Percentiles rank a stretch among this genome's conserved stretches.
phyloP scores from a whole-genome alignment of 192 early-diverging fungal species.

The Entophlyctis helioformis region DNA sequence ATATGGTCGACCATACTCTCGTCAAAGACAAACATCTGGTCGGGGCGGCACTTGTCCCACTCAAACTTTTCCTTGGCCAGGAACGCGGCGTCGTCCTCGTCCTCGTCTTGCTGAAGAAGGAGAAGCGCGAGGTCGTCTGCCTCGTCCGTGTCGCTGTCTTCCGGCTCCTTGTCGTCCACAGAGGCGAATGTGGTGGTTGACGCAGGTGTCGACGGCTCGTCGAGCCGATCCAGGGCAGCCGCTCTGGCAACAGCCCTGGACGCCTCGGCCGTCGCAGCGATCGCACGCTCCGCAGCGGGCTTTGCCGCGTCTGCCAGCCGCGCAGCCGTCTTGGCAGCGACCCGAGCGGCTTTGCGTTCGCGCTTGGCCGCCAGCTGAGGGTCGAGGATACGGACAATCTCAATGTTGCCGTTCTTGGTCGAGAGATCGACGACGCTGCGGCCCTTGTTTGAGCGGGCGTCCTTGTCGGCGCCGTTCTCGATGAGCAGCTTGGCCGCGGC shows the following conservation, averaged over 20 bases:
- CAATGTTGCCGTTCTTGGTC: background rate
- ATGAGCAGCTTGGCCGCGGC: constrained; percentile 63
- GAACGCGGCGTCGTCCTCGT: background rate
- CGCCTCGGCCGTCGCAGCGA: no score
- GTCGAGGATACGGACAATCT: constrained; percentile 3
- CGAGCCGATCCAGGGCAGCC: no score
- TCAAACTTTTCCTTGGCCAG: no score
- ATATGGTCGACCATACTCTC: constrained; percentile 57
- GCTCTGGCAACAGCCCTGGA: no score
- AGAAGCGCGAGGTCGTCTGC: no score
- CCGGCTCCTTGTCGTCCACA: no score
- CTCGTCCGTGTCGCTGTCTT: no score
- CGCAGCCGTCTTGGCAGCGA: background rate
- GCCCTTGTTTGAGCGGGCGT: constrained; percentile 7
- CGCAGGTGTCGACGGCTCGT: no score
- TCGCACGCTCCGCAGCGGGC: no score
- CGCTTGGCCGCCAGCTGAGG: background rate
- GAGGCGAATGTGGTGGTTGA: no score
- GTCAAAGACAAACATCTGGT: constrained; percentile 96
- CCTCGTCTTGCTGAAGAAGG: no score
- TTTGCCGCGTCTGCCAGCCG: no score
- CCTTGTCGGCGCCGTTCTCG: constrained; percentile 58
- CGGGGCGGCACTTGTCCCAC: constrained; percentile 70
- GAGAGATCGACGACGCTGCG: constrained; percentile 17
- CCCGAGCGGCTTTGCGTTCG: background rate